These are phyloP conservation scores for Pythium volutum DNA, from an alignment of 352 stramenopile genomes.

Conservation along the genomic window DNA sequence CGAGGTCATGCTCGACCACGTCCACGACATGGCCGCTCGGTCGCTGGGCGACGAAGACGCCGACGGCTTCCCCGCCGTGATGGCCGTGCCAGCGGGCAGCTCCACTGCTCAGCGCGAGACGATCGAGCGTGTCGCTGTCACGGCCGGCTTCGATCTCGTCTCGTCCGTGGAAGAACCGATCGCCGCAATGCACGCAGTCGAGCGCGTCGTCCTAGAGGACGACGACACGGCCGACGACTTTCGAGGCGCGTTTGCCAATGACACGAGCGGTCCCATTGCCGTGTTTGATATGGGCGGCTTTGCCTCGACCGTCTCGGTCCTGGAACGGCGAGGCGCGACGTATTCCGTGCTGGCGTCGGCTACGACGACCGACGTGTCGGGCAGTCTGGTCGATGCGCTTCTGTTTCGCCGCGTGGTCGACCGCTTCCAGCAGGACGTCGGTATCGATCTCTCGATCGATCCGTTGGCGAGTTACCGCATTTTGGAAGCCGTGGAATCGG, in stretches of 20 bases:
- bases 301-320: conserved; percentile 46
- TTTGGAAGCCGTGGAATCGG: conserved; percentile 59
- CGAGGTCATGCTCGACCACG: conserved; percentile 57
- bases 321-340: conserved; percentile 28
- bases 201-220: conserved; percentile 31
- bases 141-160: conserved; percentile 57
- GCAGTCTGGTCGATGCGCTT: conserved; percentile 40
- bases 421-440: conserved; percentile 50
- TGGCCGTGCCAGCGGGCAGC: conserved; percentile 44
- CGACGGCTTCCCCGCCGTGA: conserved; percentile 43
- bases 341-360: conserved; percentile 41
- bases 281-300: conserved; percentile 76
- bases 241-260: background rate
- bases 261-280: conserved; percentile 32
- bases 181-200: conserved; percentile 54
- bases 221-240: conserved; percentile 30
- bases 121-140: conserved; percentile 48
- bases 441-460: conserved; percentile 70
- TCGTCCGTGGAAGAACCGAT: conserved; percentile 56
- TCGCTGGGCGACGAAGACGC: conserved; percentile 42
- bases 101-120: conserved; percentile 30
- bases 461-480: conserved; percentile 70
- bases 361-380: conserved; percentile 39
- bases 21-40: conserved; percentile 39
- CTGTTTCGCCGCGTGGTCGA: conserved; percentile 50